These are phyloP conservation scores for Choiromyces venosus DNA, from an alignment of 495 filamentous ascomycete species.

Conservation along the genomic window DNA sequence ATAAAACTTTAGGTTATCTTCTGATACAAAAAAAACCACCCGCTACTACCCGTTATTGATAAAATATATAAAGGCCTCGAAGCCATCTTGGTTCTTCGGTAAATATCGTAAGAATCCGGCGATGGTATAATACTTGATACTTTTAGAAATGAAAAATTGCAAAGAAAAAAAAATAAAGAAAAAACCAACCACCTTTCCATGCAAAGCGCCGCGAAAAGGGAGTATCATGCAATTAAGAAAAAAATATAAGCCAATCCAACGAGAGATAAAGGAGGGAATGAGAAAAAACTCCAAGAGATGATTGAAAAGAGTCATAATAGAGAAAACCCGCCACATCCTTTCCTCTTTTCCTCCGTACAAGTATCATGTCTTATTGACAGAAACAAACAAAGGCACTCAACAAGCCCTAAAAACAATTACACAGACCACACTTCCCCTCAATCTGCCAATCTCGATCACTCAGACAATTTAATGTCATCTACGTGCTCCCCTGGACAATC, in stretches of 20 bases:
- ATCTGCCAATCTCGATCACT: neutral
- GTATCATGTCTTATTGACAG: neutral
- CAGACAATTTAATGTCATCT: conserved; percentile 26
- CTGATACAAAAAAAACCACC: neutral
- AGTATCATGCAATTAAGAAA: neutral
- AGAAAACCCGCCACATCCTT: neutral
- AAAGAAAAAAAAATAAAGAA: neutral
- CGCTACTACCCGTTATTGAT: neutral
- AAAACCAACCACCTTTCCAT: neutral
- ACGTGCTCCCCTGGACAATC: conserved; percentile 36
- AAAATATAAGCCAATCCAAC: neutral
- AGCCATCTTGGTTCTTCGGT: neutral
- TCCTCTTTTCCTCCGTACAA: neutral
- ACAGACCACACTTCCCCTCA: neutral
- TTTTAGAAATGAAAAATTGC: neutral
- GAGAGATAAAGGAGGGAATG: neutral
- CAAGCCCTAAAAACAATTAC: neutral
- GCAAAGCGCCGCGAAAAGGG: neutral
- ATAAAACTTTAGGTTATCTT: neutral
- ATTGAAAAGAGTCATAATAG: neutral
- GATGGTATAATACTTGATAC: neutral
- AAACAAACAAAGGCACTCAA: neutral
- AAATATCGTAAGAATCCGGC: neutral
- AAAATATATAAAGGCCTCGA: neutral
- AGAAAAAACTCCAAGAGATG: neutral